Percentiles rank a stretch among this genome's conserved stretches.
phyloP scores from a whole-genome alignment of 345 rosid genomes.

The Camelina laxa region DNA sequence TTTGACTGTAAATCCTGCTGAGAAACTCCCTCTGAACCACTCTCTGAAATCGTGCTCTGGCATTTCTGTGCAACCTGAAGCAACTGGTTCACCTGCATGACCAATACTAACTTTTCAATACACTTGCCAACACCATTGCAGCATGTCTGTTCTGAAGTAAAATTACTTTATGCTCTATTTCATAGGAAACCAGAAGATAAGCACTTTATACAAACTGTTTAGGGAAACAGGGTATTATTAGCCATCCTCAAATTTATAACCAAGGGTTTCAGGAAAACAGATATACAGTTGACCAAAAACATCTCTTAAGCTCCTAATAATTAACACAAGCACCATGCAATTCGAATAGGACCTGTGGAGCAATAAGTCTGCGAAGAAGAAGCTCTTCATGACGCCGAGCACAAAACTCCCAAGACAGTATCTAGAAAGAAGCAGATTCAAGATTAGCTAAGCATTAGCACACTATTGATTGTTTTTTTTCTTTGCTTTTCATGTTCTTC shows the following conservation, averaged over 20 bases:
- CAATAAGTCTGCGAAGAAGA: conserved; percentile 87
- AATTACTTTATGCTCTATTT: conserved; percentile 7
- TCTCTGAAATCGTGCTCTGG: conserved; percentile 85
- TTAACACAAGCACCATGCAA: conserved; percentile 9
- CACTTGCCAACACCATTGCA: conserved; percentile 16
- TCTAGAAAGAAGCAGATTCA: conserved; percentile 48
- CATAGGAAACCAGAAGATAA: conserved; percentile 6
- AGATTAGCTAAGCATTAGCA: conserved; percentile 11
- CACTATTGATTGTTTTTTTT: neutral
- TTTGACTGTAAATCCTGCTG: conserved; percentile 85
- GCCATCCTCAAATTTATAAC: conserved; percentile 50
- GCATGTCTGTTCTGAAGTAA: conserved; percentile 16
- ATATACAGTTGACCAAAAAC: conserved; percentile 57
- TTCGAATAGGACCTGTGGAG: conserved; percentile 68
- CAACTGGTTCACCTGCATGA: conserved; percentile 80
- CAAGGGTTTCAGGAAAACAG: neutral
- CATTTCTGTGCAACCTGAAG: conserved; percentile 91
- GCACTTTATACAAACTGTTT: neutral
- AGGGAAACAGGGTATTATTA: neutral
- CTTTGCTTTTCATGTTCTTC: neutral
- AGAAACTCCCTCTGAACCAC: conserved; percentile 84
- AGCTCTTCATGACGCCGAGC: conserved; percentile 90
- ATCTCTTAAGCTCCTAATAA: conserved; percentile 45
- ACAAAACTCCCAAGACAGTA: conserved; percentile 97
- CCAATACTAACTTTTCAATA: neutral